phyloP scores from a whole-genome alignment of 1,284 basidiomycete genomes.

The Mycena citricolor region DNA sequence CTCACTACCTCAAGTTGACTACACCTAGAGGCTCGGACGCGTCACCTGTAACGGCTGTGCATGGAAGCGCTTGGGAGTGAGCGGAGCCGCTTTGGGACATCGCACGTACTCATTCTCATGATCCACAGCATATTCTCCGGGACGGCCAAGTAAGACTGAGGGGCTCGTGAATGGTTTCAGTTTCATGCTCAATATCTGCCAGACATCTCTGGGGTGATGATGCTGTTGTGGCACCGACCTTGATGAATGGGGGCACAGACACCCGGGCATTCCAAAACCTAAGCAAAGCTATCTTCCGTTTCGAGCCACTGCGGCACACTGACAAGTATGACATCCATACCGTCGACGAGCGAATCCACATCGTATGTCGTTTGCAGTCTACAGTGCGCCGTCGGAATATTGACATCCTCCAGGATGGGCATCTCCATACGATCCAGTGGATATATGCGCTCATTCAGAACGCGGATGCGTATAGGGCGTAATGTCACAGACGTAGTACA shows the following conservation, averaged over 20 bases:
- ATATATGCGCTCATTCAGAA: constrained; percentile 9
- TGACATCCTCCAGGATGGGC: constrained; percentile 2
- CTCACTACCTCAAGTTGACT: constrained; percentile 9
- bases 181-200: too few relatives aligned
- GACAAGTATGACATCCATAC: constrained; percentile 11
- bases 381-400: too few relatives aligned
- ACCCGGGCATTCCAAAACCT: constrained; percentile 13
- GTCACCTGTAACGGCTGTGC: constrained; percentile 13
- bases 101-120: neutral
- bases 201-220: constrained; percentile 16
- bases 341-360: constrained; percentile 16
- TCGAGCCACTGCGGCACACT: constrained; percentile 1
- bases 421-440: constrained; percentile 8
- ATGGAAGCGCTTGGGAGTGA: constrained; percentile 15
- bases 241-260: constrained; percentile 16
- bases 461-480: constrained; percentile 10
- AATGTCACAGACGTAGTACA: too few relatives aligned
- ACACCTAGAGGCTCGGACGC: constrained; percentile 9
- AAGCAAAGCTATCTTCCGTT: constrained; percentile 15
- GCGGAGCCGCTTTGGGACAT: neutral
- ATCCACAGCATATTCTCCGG: constrained; percentile 8
- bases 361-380: constrained; percentile 8
- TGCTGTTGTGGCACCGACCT: constrained; percentile 10
- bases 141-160: constrained; percentile 3
- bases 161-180: constrained; percentile 18